A percentile compares a stretch with the other conserved stretches of the same genome.
phyloP scores from a whole-genome alignment of 192 early-diverging fungal species.

The Rhizophagus clarus region DNA sequence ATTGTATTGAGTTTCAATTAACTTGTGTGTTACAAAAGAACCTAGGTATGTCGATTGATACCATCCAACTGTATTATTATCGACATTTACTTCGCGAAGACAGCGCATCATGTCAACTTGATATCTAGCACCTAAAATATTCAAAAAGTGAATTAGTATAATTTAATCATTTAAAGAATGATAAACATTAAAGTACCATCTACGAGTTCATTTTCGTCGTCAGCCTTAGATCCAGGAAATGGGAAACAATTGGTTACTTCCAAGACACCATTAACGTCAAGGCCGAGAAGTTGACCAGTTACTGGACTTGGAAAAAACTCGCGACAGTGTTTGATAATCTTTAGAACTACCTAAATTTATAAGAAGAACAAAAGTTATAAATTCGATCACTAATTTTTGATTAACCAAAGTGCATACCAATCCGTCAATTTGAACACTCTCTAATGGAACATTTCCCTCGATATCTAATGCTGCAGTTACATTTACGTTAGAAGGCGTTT shows the following conservation, averaged over 20 bases:
- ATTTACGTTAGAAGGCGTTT: constrained; percentile 7
- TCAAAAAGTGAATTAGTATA: background rate
- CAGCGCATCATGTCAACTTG: constrained; percentile 93
- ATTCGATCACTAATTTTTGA: background rate
- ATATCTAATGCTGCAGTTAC: constrained; percentile 59
- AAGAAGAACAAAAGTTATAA: background rate
- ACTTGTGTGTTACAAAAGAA: constrained; percentile 84
- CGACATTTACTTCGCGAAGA: constrained; percentile 91
- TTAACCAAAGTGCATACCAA: constrained; percentile 48
- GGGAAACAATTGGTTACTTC: constrained; percentile 94
- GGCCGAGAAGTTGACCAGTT: constrained; percentile 92
- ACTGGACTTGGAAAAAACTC: constrained; percentile 76
- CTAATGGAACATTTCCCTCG: constrained; percentile 57
- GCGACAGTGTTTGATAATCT: constrained; percentile 97
- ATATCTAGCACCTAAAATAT: constrained; percentile 63
- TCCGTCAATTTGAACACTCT: constrained; percentile 72
- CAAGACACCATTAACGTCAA: constrained; percentile 88
- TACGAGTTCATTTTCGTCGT: constrained; percentile 30
- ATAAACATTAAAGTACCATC: background rate
- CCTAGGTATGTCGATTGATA: constrained; percentile 91
- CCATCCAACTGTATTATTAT: constrained; percentile 97
- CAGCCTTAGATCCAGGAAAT: constrained; percentile 60
- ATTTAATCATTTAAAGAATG: background rate
- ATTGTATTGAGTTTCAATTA: constrained; percentile 89
- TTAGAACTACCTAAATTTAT: constrained; percentile 72